Evolutionary conservation across 2,329 filamentous ascomycete genomes (phyloP).

Genomic region (Colletotrichum sidae): DNA sequence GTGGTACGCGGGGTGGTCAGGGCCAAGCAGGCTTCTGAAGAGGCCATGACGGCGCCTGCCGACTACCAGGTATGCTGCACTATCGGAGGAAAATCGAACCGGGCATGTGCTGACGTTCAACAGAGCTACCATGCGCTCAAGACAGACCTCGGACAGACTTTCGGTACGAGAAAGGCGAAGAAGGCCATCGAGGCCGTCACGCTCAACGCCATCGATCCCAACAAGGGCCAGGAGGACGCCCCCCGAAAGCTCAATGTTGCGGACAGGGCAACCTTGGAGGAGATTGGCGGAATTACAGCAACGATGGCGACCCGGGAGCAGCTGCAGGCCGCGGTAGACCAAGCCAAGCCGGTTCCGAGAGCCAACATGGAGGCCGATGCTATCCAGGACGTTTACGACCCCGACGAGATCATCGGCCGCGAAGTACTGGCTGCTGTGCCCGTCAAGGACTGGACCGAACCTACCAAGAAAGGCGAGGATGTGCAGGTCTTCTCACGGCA

Average conservation of each 20-base stretch:
- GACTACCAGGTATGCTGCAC: constrained; percentile 37
- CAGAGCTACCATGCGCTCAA: constrained; percentile 71
- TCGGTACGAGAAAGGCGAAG: constrained; percentile 88
- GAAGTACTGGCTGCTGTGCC: constrained; percentile 76
- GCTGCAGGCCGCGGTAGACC: constrained; percentile 72
- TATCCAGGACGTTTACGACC: constrained; percentile 79
- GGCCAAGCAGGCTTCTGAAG: constrained; percentile 62
- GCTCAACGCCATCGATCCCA: constrained; percentile 75
- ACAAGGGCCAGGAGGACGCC: constrained; percentile 45
- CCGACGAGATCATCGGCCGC: constrained; percentile 72
- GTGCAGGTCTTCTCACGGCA: constrained; percentile 71
- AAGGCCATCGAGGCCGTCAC: constrained; percentile 78
- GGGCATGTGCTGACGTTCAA: neutral
- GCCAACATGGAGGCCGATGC: constrained; percentile 75
- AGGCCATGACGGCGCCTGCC: constrained; percentile 52
- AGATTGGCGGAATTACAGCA: constrained; percentile 70
- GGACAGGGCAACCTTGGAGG: constrained; percentile 70
- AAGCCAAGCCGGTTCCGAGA: constrained; percentile 78
- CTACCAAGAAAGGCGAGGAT: constrained; percentile 67
- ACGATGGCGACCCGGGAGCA: constrained; percentile 76
- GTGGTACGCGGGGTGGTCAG: constrained; percentile 68
- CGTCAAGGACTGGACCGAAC: constrained; percentile 80
- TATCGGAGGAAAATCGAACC: neutral
- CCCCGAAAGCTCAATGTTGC: constrained; percentile 66
- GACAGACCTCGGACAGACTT: constrained; percentile 79